phyloP scores from a whole-genome alignment of 129 eudicot species.

The Chrysanthemum makinoi region DNA sequence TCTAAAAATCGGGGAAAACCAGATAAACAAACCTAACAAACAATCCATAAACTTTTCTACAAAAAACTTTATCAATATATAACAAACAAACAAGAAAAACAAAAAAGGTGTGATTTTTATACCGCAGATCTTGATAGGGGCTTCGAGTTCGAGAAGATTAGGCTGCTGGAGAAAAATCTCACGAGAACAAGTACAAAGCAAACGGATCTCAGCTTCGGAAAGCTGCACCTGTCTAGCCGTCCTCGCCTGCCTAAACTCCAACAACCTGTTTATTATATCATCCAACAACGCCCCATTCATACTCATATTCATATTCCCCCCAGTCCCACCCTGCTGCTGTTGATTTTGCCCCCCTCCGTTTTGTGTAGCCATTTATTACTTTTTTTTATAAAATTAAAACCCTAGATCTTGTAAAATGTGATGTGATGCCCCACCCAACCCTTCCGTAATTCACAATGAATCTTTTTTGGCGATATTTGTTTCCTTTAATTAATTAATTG shows the following conservation, averaged over 20 bases:
- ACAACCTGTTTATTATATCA: slow-evolving; percentile 61
- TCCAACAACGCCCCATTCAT: slow-evolving; percentile 57
- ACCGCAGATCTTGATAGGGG: slow-evolving; percentile 92
- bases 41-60: too few relatives aligned
- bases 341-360: slow-evolving; percentile 58
- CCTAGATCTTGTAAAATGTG: slow-evolving; percentile 16
- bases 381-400: not conserved
- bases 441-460: slow-evolving; percentile 22
- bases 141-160: slow-evolving; percentile 76
- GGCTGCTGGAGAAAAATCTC: slow-evolving; percentile 72
- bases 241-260: slow-evolving; percentile 64
- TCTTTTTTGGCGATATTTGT: not conserved
- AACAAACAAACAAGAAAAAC: too few relatives aligned
- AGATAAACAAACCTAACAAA: too few relatives aligned
- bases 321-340: slow-evolving; percentile 29
- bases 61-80: too few relatives aligned
- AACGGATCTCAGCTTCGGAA: slow-evolving; percentile 76
- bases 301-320: slow-evolving; percentile 42
- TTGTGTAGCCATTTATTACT: slow-evolving; percentile 45
- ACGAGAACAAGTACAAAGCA: slow-evolving; percentile 45
- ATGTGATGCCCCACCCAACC: slow-evolving; percentile 26
- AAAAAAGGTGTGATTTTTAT: not conserved
- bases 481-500: too few relatives aligned
- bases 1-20: too few relatives aligned
- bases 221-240: slow-evolving; percentile 72